phyloP scores from a whole-genome alignment of 768 basidiomycete genomes.

The Filobasidium floriforme region DNA sequence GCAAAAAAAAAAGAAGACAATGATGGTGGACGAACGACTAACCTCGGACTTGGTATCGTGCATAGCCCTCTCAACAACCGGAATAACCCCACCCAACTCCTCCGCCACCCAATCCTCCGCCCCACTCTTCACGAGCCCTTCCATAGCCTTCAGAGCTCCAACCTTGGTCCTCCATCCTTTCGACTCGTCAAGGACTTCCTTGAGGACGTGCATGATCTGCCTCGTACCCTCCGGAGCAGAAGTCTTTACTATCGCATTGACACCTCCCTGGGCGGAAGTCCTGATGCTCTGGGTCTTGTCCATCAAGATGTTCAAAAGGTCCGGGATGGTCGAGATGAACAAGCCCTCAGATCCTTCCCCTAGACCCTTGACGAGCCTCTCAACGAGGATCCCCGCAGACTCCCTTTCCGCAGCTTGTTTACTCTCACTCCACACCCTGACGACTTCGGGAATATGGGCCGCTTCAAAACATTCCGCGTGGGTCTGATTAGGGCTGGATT shows the following conservation, averaged over 20 bases:
- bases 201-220: conserved; percentile 57
- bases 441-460: conserved; percentile 35
- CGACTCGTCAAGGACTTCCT: conserved; percentile 53
- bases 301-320: conserved; percentile 67
- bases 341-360: conserved; percentile 61
- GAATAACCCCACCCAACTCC: conserved; percentile 71
- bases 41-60: conserved; percentile 96
- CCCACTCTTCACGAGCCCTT: conserved; percentile 54
- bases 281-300: conserved; percentile 93
- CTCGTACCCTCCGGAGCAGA: conserved; percentile 76
- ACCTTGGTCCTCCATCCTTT: conserved; percentile 95
- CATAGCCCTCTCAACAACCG: conserved; percentile 82
- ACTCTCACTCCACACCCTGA: conserved; percentile 36
- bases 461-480: conserved; percentile 26
- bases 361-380: conserved; percentile 41
- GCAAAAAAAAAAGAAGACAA: too few relatives aligned
- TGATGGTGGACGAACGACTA: not conserved
- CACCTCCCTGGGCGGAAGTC: conserved; percentile 65
- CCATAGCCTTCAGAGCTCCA: conserved; percentile 81
- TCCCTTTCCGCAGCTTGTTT: conserved; percentile 42
- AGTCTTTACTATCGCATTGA: conserved; percentile 74
- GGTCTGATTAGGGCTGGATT: conserved; percentile 33
- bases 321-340: conserved; percentile 66
- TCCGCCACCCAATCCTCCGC: conserved; percentile 64
- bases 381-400: conserved; percentile 43